Evolutionary conservation across 345 rosid species (phyloP), one percentile per base, ranked within the genome.

Genomic region (Ailanthus altissimus): DNA sequence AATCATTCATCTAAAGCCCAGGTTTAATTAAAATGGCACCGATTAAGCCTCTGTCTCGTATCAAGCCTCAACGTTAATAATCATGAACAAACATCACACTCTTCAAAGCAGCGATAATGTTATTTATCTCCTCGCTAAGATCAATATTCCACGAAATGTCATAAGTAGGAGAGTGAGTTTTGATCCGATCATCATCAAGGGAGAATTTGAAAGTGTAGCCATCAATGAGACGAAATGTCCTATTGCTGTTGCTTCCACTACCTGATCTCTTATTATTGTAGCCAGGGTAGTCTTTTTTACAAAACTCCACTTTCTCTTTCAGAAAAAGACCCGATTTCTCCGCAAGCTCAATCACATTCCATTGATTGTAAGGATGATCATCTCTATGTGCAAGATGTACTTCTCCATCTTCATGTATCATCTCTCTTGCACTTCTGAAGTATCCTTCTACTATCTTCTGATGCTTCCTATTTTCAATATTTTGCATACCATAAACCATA

Each of bases 321-420:
- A 53, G 53, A 53, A 28, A 1, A 70, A 51, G 46, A 51, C 62
- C 61, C 8, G 25, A 28, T 18, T 8, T 20, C 36, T 53, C 20
- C 0, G 62, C 74, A 5, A 70, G 60, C 58, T 70, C 28, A 61
- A 6, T 47, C 45, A 70, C 5, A 3, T 53, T 70, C 74, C 74
- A 70, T n/a, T 70, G 14, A 20, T 1, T 53, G 47, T 53, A 70
- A 7, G 74, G 61, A 16, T 26, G 8, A 36, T 53, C 74, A 36
- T 50, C 62, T 40, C 61, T 70, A 5, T 54, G 63, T 20, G 50
- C 38, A 16, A 71, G 32, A 57, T 71, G 74, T 63, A 70, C 74
- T 70, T 70, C 74, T n/a, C 47, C 74, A 2, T 21, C 74, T 15
- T 50, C 43, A 54, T 14, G 6, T 3, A 53, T 25, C 32, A 53